phyloP scores from a whole-genome alignment of 768 basidiomycete genomes.

The Tricholoma saponaceum region DNA sequence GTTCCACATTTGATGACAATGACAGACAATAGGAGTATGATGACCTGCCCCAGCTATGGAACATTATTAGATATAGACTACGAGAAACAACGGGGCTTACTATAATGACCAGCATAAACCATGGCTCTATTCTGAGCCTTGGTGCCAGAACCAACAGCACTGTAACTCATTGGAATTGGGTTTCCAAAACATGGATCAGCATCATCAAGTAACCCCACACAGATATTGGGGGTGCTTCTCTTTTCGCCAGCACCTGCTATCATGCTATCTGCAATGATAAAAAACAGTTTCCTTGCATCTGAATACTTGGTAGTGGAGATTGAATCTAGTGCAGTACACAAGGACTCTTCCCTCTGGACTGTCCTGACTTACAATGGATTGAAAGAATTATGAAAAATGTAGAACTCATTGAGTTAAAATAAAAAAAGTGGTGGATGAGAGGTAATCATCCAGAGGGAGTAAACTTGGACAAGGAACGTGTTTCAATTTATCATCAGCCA shows the following conservation, averaged over 20 bases:
- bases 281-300: constrained; percentile 87
- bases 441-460: too few relatives aligned
- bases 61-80: too few relatives aligned
- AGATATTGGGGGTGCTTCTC: constrained; percentile 93
- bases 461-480: too few relatives aligned
- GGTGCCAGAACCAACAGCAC: constrained; percentile 83
- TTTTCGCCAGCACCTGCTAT: constrained; percentile 98
- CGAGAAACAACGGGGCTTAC: too few relatives aligned
- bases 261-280: constrained; percentile 97
- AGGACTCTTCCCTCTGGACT: constrained; percentile 88
- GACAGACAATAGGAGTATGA: constrained; percentile 89
- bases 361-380: too few relatives aligned
- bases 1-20: constrained; percentile 97
- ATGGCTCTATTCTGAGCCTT: constrained; percentile 93
- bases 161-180: constrained; percentile 90
- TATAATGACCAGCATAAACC: constrained; percentile 99
- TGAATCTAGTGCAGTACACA: constrained; percentile 89
- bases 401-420: too few relatives aligned
- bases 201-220: constrained; percentile 86
- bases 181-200: constrained; percentile 95
- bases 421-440: too few relatives aligned
- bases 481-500: too few relatives aligned
- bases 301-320: constrained; percentile 90
- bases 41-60: constrained; percentile 78
- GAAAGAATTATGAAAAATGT: too few relatives aligned